Base-by-base conservation (phyloP, 306 rosid species). In the Quercus bicolor region DNA sequence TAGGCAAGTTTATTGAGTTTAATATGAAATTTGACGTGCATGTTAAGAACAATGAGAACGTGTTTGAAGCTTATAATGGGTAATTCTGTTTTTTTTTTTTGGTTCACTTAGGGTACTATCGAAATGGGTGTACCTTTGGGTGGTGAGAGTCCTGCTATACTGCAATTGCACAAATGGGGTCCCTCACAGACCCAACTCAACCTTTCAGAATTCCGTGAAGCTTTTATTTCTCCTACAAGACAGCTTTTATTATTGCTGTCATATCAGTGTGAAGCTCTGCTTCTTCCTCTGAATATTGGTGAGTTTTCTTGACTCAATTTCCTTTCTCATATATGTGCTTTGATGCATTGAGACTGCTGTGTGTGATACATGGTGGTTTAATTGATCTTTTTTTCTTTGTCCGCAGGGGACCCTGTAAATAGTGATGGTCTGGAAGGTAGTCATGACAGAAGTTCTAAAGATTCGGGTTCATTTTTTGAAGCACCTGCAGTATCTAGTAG, bases 161-260 rank as follows among this genome's bases (percentile, higher is more conserved):
- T 94, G 83, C 88, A 91, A 86, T 75, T 94, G 87, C 91, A 88
- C 54, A 87, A 83, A 75, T 94, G 98, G 98, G 85, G 80, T 29
- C 75, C 89, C 26, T 88, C 92, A 11, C 86, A 84, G 75, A 82
- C 85, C 61, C 88, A 73, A 68, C 75, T 91, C 14, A 72, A 80
- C 79, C 90, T 92, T 52, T 88, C 93, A 4, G 97, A 92, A 53
- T 94, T 88, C 70, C 97, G 88, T 2, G 82, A 89, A 88, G 97
- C 90, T 76, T 94, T 91, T 81, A 86, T 94, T 85, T 94, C 98
- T 82, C 97, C 98, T 14, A 84, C 97, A 1, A 92, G 95, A 68
- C 88, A 84, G 86, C 75, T 78, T 56, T 75, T 94, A 56, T 85
- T 92, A 79, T 81, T 94, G 86, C 90, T 85, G 77, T 91, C 97